Evolutionary conservation across 805 yeast genomes (phyloP), one percentile per base, ranked within the genome.

Genomic region (Candida oleophila): DNA sequence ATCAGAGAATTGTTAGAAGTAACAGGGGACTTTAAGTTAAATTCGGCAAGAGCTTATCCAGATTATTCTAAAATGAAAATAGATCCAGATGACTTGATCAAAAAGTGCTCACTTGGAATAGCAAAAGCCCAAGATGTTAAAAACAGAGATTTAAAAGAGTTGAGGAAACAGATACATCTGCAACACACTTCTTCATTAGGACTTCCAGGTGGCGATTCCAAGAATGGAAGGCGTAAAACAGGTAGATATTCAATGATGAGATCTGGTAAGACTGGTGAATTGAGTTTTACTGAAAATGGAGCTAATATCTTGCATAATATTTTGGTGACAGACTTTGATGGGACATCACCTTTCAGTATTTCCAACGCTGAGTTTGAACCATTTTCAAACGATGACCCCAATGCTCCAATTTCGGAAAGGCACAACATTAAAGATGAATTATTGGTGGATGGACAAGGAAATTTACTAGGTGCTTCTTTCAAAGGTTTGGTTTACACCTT

Each of bases 391-490:
- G 37, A 50, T 15, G 50, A 51, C 7, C 32, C 38, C 8, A 52
- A 48, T 5, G 56, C 46, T 2, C 45, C 47, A 1, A 39, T 45
- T 5, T 33, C 49, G 1, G 47, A 40, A 2, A 19, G 45, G 11
- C 49, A 50, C n/a, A 46, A 59, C 30, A 59, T 66, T 40, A 60
- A 64, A 12, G 65, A 67, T 39, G 89, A 86, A 55, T 64, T 83
- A 16, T 60, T 80, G 39, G 70, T 77, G 39, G 82, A 78, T 53
- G 59, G 69, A 3, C 75, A 74, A 34, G 81, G 81, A 1, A 74
- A 72, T 43, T 61, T 86, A 19, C 59, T 83, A 39, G 92, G 91
- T 12, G 85, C 87, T 2, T 83, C 91, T 0, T 83, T 86, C 60
- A 78, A 81, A 52, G 87, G 89, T 0, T 68, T 87, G 47, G 79